These are phyloP conservation scores for Rutidosis leptorrhynchoides DNA, from an alignment of 129 eudicot species.

Conservation along the genomic window DNA sequence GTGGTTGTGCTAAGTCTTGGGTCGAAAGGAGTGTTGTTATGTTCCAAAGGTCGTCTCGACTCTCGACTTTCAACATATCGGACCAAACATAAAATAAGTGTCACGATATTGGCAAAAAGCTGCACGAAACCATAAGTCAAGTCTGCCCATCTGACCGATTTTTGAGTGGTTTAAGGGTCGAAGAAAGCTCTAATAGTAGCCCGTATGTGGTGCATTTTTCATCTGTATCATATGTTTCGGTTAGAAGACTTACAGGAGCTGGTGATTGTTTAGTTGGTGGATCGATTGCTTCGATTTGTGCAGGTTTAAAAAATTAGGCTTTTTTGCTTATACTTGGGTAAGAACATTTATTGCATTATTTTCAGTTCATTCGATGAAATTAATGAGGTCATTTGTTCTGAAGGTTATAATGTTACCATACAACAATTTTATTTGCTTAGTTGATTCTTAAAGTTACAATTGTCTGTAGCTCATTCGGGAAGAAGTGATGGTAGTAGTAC, in stretches of 20 bases:
- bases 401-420: too few species aligned
- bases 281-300: constrained; percentile 65
- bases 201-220: constrained; percentile 77
- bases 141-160: constrained; percentile 51
- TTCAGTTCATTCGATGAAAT: too few species aligned
- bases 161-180: constrained; percentile 27
- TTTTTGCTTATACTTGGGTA: too few species aligned
- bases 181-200: constrained; percentile 30
- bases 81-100: constrained; percentile 23
- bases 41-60: constrained; percentile 45
- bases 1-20: constrained; percentile 77
- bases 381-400: too few species aligned
- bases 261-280: constrained; percentile 99
- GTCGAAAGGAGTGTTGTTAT: constrained; percentile 69
- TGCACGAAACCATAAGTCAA: constrained; percentile 43
- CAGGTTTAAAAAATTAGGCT: too few species aligned
- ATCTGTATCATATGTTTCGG: constrained; percentile 62
- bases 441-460: too few species aligned
- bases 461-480: too few species aligned
- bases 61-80: constrained; percentile 25
- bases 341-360: too few species aligned
- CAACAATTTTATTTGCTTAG: too few species aligned
- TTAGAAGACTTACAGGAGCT: constrained; percentile 87
- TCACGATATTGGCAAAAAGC: constrained; percentile 34
- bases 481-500: too few species aligned